Conservation (phyloP, 2,329 filamentous ascomycete species). For the Colletotrichum lindemuthianum region DNA sequence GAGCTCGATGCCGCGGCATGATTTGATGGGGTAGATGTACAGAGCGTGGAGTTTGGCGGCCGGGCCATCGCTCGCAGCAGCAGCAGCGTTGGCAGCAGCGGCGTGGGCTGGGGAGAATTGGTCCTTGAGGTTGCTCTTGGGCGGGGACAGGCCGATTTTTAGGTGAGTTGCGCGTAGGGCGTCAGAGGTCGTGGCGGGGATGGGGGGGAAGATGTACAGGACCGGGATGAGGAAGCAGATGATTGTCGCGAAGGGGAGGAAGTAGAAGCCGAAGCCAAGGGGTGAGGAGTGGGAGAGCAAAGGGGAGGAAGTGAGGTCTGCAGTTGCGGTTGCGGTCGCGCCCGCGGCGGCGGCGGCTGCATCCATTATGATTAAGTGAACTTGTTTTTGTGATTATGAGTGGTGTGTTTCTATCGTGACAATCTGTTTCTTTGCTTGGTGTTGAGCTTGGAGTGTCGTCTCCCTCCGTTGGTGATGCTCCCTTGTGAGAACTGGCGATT, state of each 20-base stretch:
- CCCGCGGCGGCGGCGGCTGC: not conserved
- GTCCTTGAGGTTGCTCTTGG: conserved; percentile 49
- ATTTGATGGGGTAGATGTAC: conserved; percentile 85
- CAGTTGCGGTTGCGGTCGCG: conserved; percentile 14
- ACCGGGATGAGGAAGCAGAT: conserved; percentile 63
- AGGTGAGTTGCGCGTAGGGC: conserved; percentile 65
- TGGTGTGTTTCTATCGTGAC: too few species aligned
- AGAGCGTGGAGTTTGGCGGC: conserved; percentile 65
- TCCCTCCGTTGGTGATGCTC: conserved; percentile 1
- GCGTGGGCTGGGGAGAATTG: conserved; percentile 35
- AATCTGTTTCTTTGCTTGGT: too few species aligned
- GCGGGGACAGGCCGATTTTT: conserved; percentile 53
- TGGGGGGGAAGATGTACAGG: conserved; percentile 64
- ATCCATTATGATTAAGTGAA: conserved; percentile 5
- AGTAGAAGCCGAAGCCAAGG: conserved; percentile 43
- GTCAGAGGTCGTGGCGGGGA: conserved; percentile 62
- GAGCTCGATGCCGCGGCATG: conserved; percentile 81
- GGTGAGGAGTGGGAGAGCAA: not conserved
- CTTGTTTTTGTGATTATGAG: not conserved
- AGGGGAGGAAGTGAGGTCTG: conserved; percentile 19
- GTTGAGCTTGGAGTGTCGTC: not conserved
- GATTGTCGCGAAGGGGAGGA: conserved; percentile 56
- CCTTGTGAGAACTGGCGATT: conserved; percentile 9
- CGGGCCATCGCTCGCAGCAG: not conserved
- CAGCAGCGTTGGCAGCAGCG: conserved; percentile 18